These are phyloP conservation scores for Pelargonium cotyledonis DNA, from an alignment of 441 rosid species.

Conservation along the genomic window DNA sequence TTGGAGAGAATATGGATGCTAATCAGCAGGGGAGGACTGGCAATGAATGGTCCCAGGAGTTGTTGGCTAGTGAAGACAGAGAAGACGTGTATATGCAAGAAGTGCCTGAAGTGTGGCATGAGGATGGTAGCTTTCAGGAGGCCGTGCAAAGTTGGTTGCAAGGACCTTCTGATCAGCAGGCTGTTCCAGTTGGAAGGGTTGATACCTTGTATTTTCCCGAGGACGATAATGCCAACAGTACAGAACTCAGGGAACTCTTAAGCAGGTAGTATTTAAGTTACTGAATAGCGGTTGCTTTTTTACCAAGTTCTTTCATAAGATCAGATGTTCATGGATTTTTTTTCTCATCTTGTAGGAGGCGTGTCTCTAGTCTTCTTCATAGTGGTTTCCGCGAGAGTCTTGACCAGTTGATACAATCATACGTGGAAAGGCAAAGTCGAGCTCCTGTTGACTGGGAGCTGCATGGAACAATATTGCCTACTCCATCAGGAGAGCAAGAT, in stretches of 20 bases:
- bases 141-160: conserved; percentile 49
- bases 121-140: conserved; percentile 43
- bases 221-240: conserved; percentile 52
- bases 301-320: conserved; percentile 6
- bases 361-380: conserved; percentile 82
- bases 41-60: conserved; percentile 30
- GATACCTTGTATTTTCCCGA: conserved; percentile 45
- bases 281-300: not conserved
- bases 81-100: conserved; percentile 35
- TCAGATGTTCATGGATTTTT: conserved; percentile 15
- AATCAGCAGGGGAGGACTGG: conserved; percentile 31
- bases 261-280: conserved; percentile 47
- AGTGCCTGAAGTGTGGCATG: conserved; percentile 35
- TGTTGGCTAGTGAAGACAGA: conserved; percentile 34
- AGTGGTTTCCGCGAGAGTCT: conserved; percentile 89
- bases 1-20: conserved; percentile 32
- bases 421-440: conserved; percentile 77
- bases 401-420: conserved; percentile 73
- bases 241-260: conserved; percentile 74
- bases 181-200: conserved; percentile 39
- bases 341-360: conserved; percentile 56
- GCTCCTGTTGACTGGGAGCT: conserved; percentile 59
- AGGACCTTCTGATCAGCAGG: conserved; percentile 43
- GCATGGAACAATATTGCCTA: conserved; percentile 43
- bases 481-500: conserved; percentile 37